phyloP scores from a whole-genome alignment of 1,284 basidiomycete genomes.

The Meira nashicola region DNA sequence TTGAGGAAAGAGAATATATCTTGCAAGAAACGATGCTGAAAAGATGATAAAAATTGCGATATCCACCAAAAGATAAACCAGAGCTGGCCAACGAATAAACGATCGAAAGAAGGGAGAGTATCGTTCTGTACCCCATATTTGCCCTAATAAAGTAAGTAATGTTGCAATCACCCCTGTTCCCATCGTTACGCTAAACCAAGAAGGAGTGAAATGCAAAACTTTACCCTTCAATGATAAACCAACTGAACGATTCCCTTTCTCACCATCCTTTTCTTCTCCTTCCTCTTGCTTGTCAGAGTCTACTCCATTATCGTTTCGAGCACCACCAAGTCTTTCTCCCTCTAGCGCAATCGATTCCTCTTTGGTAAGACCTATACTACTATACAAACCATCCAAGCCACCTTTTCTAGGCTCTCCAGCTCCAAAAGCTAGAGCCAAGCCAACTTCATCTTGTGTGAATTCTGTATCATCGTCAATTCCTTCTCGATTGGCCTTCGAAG shows the following conservation, averaged over 20 bases:
- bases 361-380: too few relatives aligned
- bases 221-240: slow-evolving; percentile 3
- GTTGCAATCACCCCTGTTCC: slow-evolving; percentile 38
- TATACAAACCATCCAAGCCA: too few relatives aligned
- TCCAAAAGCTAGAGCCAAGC: background rate
- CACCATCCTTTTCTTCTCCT: background rate
- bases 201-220: slow-evolving; percentile 17
- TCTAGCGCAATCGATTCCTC: too few relatives aligned
- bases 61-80: slow-evolving; percentile 2
- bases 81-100: slow-evolving; percentile 9
- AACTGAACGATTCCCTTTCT: background rate
- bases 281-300: background rate
- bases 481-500: too few relatives aligned
- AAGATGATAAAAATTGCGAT: slow-evolving; percentile 23
- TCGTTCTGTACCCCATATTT: slow-evolving; percentile 9
- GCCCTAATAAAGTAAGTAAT: slow-evolving; percentile 25
- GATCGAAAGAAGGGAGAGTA: slow-evolving; percentile 8
- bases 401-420: background rate
- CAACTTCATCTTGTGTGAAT: background rate
- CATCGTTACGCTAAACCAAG: slow-evolving; percentile 41
- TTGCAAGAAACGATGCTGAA: slow-evolving; percentile 24
- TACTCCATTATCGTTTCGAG: too few relatives aligned
- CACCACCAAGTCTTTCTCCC: too few relatives aligned
- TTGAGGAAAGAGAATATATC: slow-evolving; percentile 38
- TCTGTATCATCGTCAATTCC: background rate